Evolutionary conservation across 2,329 filamentous ascomycete genomes (phyloP), one percentile per base, ranked within the genome.

Genomic region (Neonectria hederae): DNA sequence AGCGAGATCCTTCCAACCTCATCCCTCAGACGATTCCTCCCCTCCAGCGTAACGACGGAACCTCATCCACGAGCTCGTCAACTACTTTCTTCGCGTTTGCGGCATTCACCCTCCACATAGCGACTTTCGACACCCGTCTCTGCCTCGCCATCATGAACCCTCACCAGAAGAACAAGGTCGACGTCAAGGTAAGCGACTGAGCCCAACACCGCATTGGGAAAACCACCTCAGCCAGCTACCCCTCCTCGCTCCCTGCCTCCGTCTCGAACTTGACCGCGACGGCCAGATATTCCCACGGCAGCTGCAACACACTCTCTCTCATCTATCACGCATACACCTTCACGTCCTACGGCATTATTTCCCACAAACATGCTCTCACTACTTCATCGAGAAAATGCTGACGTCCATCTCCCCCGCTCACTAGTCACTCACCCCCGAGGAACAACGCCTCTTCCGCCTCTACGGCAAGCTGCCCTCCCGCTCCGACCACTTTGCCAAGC

Each of bases 391-490:
- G 53, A 17, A 54, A 40, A 49, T 58, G 65, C 74, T 76, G 67
- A 75, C 66, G 48, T 51, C 11, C 5, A 48, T 45, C 26, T 55
- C 32, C 51, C 28, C 58, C 46, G 54, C 66, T 26, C 59, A 46
- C 62, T 79, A 98, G 96, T 92, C 93, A 72, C 88, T 99, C 81
- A 92, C 92, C 59, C 91, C 94, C 66, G 96, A 99, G 76, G 96
- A 99, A 86, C 94, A 97, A 82, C 92, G 93, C 69, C 90, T 98
- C 77, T 96, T 98, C 86, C 92, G 94, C 71, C 90, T 98, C 70
- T 99, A 99, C 81, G 96, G 96, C 82, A 98, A 98, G 83, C 90
- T 98, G 65, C 96, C 96, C 69, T 97, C 92, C 81, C 96, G 96
- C 81, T 97, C 94, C 80, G 95, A 97, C 81, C 88, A 97, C 76